phyloP scores from a whole-genome alignment of 306 rosid genomes.

The Prosopis cineraria region DNA sequence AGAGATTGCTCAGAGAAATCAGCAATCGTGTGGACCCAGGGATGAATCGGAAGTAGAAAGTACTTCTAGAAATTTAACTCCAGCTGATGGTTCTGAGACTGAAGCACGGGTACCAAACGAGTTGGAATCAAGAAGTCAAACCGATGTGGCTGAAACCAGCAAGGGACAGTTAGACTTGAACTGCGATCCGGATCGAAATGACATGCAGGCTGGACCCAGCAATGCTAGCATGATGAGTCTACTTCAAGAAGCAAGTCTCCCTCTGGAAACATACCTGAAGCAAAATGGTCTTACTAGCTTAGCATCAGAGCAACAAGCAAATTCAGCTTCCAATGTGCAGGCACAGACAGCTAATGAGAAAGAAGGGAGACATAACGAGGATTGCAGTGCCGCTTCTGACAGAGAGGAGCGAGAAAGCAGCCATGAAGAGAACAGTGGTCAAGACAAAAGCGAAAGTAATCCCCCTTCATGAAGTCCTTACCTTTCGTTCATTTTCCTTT shows the following conservation, averaged over 20 bases:
- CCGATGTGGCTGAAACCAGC: conserved; percentile 56
- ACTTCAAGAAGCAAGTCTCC: conserved; percentile 84
- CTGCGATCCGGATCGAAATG: conserved; percentile 76
- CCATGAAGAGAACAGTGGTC: conserved; percentile 58
- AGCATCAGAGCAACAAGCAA: conserved; percentile 69
- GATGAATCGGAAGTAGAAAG: conserved; percentile 84
- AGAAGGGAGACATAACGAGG: conserved; percentile 62
- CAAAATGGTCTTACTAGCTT: conserved; percentile 90
- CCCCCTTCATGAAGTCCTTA: conserved; percentile 43
- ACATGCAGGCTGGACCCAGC: conserved; percentile 49
- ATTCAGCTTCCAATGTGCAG: conserved; percentile 59
- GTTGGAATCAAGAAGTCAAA: conserved; percentile 61
- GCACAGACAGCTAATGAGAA: conserved; percentile 60
- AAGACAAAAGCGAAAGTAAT: conserved; percentile 60
- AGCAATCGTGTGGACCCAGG: conserved; percentile 57
- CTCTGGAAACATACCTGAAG: conserved; percentile 76
- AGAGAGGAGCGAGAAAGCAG: conserved; percentile 60
- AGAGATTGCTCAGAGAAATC: conserved; percentile 85
- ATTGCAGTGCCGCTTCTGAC: conserved; percentile 51
- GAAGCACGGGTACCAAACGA: conserved; percentile 69
- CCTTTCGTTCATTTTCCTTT: conserved; percentile 9
- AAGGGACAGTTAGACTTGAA: conserved; percentile 86
- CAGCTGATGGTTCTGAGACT: conserved; percentile 60
- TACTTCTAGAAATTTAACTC: conserved; percentile 63
- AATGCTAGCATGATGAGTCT: conserved; percentile 76